Evolutionary conservation across 257 asterid genomes (phyloP), one percentile per base, ranked within the genome.

Genomic region (Ehretia macrophylla): DNA sequence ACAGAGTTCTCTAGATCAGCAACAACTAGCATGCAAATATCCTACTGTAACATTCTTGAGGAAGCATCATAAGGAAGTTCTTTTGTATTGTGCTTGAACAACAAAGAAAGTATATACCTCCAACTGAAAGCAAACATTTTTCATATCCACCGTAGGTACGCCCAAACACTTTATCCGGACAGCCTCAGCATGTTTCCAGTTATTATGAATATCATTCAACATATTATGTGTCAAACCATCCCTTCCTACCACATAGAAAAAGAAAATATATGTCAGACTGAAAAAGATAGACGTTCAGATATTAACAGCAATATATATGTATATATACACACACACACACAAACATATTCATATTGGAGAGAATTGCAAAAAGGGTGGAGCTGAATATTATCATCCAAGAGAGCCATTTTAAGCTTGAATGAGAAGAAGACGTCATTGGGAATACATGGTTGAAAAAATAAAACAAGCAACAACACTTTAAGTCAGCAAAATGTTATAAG

Each of bases 121-220:
- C 81, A 92, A 72, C 58, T 88, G 96, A 47, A 62, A 19, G 79
- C 97, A 88, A 52, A 92, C 56, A 51, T 92, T 88, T 69, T 84
- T 88, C 97, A 92, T 92, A 68, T 88, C 91, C 56, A 88, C 87
- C 37, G 99, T 92, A 38, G 99, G 94, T 45, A 88, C 95, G 5
- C 99, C 99, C 95, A 92, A 78, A 65, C 97, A 92, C 85, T 88
- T 92, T 63, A 92, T 86, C 81, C 97, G 79, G 49, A 84, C 89
- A 54, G 94, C 96, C 72, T 92, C 96, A 2, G 87, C 69, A 27
- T 76, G 80, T 81, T 86, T 86, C 99, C 97, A 88, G 79, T 86
- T 78, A 65, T 84, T 80, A 73, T 92, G 96, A 60, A 92, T 86
- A 69, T 81, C 96, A 61, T 76, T 90, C 81, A 92, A 68, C 97